Conservation (phyloP, 2,329 filamentous ascomycete genomes). For the Trichoderma sp. region DNA sequence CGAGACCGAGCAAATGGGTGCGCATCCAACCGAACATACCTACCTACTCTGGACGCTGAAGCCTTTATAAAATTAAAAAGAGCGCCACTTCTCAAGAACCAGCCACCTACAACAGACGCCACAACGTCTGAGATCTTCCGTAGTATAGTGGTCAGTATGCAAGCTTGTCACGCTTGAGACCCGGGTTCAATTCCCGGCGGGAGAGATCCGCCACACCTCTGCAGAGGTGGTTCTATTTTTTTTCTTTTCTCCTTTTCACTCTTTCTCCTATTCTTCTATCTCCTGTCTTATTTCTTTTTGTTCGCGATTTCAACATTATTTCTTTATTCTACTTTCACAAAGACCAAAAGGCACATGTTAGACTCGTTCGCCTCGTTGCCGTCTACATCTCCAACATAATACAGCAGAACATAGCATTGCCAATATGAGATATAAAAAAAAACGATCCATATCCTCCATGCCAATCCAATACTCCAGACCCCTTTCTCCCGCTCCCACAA, state of each 20-base stretch:
- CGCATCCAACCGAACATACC: neutral
- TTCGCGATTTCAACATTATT: neutral
- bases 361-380: neutral
- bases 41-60: neutral
- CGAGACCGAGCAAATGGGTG: too few species aligned
- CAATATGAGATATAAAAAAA: slow-evolving; percentile 1
- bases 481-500: slow-evolving; percentile 26
- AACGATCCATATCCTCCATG: slow-evolving; percentile 2
- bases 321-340: neutral
- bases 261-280: too few species aligned
- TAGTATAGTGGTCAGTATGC: slow-evolving; percentile 28
- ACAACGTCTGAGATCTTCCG: slow-evolving; percentile 24
- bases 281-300: neutral
- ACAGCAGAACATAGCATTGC: neutral
- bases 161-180: slow-evolving; percentile 28
- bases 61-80: slow-evolving; percentile 1
- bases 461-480: slow-evolving; percentile 28
- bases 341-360: neutral
- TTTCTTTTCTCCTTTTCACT: neutral
- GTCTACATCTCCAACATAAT: neutral
- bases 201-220: slow-evolving; percentile 27
- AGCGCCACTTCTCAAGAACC: neutral
- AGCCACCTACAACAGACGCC: slow-evolving; percentile 16
- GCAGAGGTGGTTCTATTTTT: slow-evolving; percentile 18
- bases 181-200: slow-evolving; percentile 28